Conservation (phyloP, 2,329 filamentous ascomycete species). For the Pezizomycotina sp. region DNA sequence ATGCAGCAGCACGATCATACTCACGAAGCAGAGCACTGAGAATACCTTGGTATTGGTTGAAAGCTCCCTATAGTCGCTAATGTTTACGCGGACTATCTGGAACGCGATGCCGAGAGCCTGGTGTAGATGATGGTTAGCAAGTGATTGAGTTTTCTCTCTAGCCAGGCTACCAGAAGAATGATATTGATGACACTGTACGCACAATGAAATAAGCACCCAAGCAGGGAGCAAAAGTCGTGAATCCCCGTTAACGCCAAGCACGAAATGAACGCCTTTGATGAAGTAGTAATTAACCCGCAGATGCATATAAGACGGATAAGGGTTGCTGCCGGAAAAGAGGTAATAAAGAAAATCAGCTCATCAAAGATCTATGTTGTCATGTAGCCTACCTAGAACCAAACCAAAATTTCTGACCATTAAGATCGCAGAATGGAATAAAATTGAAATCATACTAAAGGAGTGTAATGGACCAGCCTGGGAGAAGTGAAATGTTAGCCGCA, state of each 20-base stretch:
- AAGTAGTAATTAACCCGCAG: slow-evolving; percentile 59
- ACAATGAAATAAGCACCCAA: slow-evolving; percentile 62
- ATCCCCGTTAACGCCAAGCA: slow-evolving; percentile 54
- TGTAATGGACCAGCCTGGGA: slow-evolving; percentile 64
- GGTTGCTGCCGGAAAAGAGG: slow-evolving; percentile 37
- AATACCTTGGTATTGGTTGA: slow-evolving; percentile 18
- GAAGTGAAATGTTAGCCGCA: slow-evolving; percentile 7
- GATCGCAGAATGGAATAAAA: slow-evolving; percentile 2
- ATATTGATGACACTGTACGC: slow-evolving; percentile 32
- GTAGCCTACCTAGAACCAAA: slow-evolving; percentile 1
- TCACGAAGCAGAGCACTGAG: slow-evolving; percentile 12
- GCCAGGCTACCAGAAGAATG: not conserved
- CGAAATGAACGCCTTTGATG: slow-evolving; percentile 53
- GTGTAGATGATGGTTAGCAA: not conserved
- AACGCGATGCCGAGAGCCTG: slow-evolving; percentile 14
- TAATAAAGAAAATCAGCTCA: slow-evolving; percentile 5
- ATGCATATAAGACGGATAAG: slow-evolving; percentile 63
- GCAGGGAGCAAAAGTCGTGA: slow-evolving; percentile 55
- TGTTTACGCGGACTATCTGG: slow-evolving; percentile 20
- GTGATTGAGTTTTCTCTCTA: not conserved
- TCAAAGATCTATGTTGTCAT: not conserved
- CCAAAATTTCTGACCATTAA: not conserved
- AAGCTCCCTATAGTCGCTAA: slow-evolving; percentile 18
- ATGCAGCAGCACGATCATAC: slow-evolving; percentile 14
- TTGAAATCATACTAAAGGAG: slow-evolving; percentile 40